Evolutionary conservation across 345 rosid species (phyloP).

Genomic region (Brassica rapa): DNA sequence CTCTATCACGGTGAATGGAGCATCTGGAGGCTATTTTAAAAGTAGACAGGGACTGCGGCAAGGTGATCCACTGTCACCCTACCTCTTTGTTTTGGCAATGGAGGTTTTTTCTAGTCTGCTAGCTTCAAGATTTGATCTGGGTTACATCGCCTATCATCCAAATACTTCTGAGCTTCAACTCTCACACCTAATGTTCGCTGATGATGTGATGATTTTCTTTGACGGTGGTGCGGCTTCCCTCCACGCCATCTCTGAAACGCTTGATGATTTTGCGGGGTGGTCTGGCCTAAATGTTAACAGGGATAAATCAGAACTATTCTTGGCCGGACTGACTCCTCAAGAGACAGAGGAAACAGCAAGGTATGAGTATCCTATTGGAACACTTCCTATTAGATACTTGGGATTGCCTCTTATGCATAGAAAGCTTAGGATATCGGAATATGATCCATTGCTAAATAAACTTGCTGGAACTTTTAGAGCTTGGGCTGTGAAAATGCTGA

Average conservation of each 20-base stretch:
- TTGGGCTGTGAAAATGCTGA: neutral
- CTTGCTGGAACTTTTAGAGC: neutral
- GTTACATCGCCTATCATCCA: neutral
- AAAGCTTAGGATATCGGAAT: neutral
- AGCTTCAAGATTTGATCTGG: neutral
- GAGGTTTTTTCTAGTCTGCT: neutral
- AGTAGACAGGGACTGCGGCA: neutral
- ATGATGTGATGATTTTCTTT: neutral
- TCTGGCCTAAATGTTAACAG: neutral
- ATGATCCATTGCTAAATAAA: neutral
- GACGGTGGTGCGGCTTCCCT: neutral
- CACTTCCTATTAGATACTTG: neutral
- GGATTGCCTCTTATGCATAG: neutral
- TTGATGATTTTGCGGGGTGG: neutral
- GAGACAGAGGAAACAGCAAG: neutral
- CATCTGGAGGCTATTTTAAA: neutral
- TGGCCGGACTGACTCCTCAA: neutral
- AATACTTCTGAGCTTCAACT: neutral
- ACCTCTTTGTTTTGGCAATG: neutral
- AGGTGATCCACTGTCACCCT: neutral
- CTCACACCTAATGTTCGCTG: neutral
- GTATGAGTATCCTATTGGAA: neutral
- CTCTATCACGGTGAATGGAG: neutral
- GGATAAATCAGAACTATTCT: neutral
- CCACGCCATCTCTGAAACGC: neutral